Evolutionary conservation across 2,329 filamentous ascomycete species (phyloP).

Genomic region (Ceratocystis smalleyi): DNA sequence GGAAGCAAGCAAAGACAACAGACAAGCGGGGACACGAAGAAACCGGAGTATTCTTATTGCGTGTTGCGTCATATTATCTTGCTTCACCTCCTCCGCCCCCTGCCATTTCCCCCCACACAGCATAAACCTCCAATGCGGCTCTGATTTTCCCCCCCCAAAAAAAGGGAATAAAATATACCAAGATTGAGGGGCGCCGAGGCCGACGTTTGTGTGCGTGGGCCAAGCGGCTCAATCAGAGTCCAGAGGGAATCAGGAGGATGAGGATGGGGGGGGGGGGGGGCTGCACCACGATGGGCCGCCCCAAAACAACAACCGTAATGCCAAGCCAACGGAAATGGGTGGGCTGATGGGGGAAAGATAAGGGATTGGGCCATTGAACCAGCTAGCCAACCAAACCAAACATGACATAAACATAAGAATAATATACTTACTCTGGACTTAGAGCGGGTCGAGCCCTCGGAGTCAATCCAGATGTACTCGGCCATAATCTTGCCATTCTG

Average conservation of each 20-base stretch:
- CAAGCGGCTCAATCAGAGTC: neutral
- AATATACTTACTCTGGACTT: conserved; percentile 74
- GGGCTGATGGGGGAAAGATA: conserved; percentile 18
- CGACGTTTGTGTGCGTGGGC: neutral
- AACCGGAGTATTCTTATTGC: neutral
- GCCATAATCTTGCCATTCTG: conserved; percentile 82
- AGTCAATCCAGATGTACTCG: conserved; percentile 95
- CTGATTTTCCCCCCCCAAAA: neutral
- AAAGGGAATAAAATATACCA: neutral
- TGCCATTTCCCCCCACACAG: neutral
- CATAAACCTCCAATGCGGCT: neutral
- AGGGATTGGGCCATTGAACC: conserved; percentile 13
- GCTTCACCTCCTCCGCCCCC: neutral
- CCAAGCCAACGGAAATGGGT: conserved; percentile 10
- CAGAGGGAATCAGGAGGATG: neutral
- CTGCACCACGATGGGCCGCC: too few relatives aligned
- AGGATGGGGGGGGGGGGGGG: too few relatives aligned
- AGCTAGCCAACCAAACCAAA: too few relatives aligned
- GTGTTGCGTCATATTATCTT: neutral
- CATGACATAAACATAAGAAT: neutral
- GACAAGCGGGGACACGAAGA: neutral
- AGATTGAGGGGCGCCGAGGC: neutral
- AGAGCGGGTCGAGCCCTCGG: conserved; percentile 67
- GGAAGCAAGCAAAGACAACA: neutral
- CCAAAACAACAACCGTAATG: conserved; percentile 7